phyloP scores from a whole-genome alignment of 2,329 filamentous ascomycete genomes.

The Penicillium sp. region DNA sequence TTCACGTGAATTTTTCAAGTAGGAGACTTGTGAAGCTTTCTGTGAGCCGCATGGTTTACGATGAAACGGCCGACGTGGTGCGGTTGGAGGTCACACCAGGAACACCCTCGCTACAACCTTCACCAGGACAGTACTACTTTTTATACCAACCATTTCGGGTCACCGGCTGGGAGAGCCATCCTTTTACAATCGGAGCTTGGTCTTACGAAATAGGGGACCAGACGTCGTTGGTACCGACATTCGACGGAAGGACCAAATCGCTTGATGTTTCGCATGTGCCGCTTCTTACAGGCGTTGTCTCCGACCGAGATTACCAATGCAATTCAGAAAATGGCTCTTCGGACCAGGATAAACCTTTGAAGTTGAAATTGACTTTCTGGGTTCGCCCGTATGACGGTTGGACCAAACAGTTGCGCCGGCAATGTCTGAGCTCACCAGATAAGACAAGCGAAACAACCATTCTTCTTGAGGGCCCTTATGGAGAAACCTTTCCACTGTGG shows the following conservation, averaged over 20 bases:
- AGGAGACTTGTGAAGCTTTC: slow-evolving; percentile 23
- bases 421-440: slow-evolving; percentile 25
- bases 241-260: slow-evolving; percentile 2
- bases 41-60: slow-evolving; percentile 37
- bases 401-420: slow-evolving; percentile 39
- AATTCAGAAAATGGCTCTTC: not conserved
- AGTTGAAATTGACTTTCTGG: slow-evolving; percentile 40
- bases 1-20: slow-evolving; percentile 26
- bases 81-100: slow-evolving; percentile 39
- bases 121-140: slow-evolving; percentile 45
- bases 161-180: slow-evolving; percentile 45
- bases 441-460: slow-evolving; percentile 28
- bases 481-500: slow-evolving; percentile 35
- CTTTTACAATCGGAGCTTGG: slow-evolving; percentile 40
- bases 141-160: slow-evolving; percentile 41
- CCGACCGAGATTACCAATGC: not conserved
- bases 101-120: slow-evolving; percentile 27
- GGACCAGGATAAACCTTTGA: not conserved
- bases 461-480: slow-evolving; percentile 47
- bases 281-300: slow-evolving; percentile 18
- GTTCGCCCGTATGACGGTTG: slow-evolving; percentile 46
- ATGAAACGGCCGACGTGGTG: slow-evolving; percentile 39
- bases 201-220: slow-evolving; percentile 11
- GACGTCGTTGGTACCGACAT: not conserved
- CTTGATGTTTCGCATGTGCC: slow-evolving; percentile 20